Evolutionary conservation across 2,329 filamentous ascomycete genomes (phyloP).

Genomic region (Fusarium concolor): DNA sequence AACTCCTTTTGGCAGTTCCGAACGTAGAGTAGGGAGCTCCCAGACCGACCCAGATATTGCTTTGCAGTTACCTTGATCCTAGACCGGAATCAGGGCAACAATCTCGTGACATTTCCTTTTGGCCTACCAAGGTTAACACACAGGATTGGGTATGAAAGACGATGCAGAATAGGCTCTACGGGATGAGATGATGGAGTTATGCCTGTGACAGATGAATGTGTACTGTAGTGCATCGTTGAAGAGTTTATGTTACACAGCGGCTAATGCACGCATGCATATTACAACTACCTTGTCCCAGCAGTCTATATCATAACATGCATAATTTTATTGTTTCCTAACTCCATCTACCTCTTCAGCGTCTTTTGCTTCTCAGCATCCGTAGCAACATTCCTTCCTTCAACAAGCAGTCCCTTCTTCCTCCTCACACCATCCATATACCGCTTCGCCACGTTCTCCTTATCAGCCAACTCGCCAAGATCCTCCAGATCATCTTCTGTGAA

Average conservation of each 20-base stretch:
- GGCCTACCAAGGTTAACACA: background rate
- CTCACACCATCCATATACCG: conserved; percentile 93
- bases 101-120: background rate
- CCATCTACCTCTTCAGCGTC: conserved; percentile 69
- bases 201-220: background rate
- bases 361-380: conserved; percentile 94
- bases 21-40: background rate
- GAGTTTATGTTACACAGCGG: background rate
- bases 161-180: background rate
- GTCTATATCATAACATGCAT: conserved; percentile 12
- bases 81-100: background rate
- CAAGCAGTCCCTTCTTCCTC: conserved; percentile 85
- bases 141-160: background rate
- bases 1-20: background rate
- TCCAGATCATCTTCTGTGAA: conserved; percentile 96
- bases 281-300: background rate
- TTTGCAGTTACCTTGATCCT: background rate
- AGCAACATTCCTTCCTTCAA: conserved; percentile 80
- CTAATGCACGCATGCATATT: background rate
- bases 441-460: conserved; percentile 96
- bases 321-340: conserved; percentile 16
- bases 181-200: background rate
- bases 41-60: background rate
- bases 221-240: background rate
- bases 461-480: conserved; percentile 92